Evolutionary conservation across 192 early-diverging fungal genomes (phyloP), one percentile per base, ranked within the genome.

Genomic region (Kappamyces sp.): DNA sequence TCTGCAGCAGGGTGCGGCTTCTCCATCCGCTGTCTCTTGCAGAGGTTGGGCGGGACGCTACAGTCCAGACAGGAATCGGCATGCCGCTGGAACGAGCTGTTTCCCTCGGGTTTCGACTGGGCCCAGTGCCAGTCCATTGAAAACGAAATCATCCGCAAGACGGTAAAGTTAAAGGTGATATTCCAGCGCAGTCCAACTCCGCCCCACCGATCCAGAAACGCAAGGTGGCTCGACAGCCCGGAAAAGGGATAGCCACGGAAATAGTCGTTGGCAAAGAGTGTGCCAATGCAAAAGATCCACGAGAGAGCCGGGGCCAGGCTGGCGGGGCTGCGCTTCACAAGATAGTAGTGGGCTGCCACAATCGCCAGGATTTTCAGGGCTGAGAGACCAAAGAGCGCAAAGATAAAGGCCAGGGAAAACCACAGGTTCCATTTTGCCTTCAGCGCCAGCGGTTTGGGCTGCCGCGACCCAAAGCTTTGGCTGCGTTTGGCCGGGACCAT

Each of bases 91-190:
- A 9, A 32, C 8, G 23, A 23, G 32, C 39, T n/a, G 55, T 35
- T 5, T 57, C 47, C n/a, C 34, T 23, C 1, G 46, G 42, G 46
- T 59, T 59, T 23, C 23, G 23, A 23, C 7, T 40, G 6, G n/a
- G 2, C 36, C 93, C 92, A 96, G 65, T 94, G 90, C 60, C 87
- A 90, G 72, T 98, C 95, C 87, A 97, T 86, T 49, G 86, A 81
- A 66, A 87, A 98, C 3, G 92, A 94, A 23, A 98, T 78, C 76
- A 97, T 86, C 9, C 90, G 82, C 4, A 98, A 80, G 74, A 91
- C 86, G 2, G 77, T 79, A 51, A 97, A 86, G 65, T 97, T 97
- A 75, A 95, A 94, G 3, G 84, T 85, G 32, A 94, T 69, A 61
- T 87, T 77, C 95, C 95, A 98, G 39, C 93, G 81, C 7, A 73